Evolutionary conservation across 2,329 filamentous ascomycete genomes (phyloP), one percentile per base, ranked within the genome.

Genomic region (Aureobasidium namibiae): DNA sequence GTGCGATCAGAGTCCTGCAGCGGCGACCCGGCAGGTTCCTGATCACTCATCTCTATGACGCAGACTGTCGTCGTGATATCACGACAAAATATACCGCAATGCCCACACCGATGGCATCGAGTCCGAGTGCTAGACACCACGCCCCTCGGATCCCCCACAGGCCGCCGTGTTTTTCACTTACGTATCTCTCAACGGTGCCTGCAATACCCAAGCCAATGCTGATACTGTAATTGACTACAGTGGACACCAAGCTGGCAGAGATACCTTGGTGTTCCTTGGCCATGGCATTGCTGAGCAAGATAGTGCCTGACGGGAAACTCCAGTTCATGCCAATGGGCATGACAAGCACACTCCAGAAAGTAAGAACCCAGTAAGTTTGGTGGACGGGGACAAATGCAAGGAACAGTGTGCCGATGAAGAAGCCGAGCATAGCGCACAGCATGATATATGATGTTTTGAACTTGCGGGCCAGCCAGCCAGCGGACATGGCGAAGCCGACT

Each of bases 321-420:
- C 85, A 85, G 67, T 87, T 82, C 78, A 86, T 83, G 4, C 82
- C 82, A 64, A 80, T 84, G 0, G 82, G 79, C 70, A 82, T 82
- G 52, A 86, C 64, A 2, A 85, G 21, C 2, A 83, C 72, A 2
- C 75, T 75, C 11, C 83, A 74, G 64, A 87, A 87, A 0, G 78
- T 75, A 61, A 84, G 79, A 13, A 73, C 73, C 84, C 84, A 87
- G 70, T 87, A 87, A 0, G 71, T 77, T 67, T 85, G 81, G 2
- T 75, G 63, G 0, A 76, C 70, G 0, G 82, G 81, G 1, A 77
- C 75, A 6, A 68, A 74, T 5, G 68, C 70, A 3, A 73, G 59
- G 11, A 76, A 60, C 8, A 73, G 58, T 10, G 65, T 67, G 5
- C 75, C 75, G 23, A 72, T 36, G 2, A 67, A 69, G 63, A 77